Conservation (phyloP, 345 rosid species). For the Tarenaya hassleriana region DNA sequence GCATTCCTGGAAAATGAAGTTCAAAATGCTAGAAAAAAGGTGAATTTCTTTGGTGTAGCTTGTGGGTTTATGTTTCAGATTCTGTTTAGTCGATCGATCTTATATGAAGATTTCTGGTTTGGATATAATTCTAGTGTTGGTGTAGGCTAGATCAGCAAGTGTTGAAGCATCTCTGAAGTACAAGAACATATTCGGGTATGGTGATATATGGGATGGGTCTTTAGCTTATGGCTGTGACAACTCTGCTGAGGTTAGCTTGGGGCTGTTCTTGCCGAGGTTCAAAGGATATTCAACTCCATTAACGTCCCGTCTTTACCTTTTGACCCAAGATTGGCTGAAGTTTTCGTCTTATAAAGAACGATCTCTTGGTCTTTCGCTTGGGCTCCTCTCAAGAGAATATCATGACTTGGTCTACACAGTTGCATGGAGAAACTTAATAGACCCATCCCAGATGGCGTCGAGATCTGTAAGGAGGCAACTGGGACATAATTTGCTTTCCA, state of each 20-base stretch:
- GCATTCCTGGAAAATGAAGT: neutral
- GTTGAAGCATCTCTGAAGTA: conserved; percentile 74
- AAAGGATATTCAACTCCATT: conserved; percentile 50
- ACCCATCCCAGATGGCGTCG: conserved; percentile 71
- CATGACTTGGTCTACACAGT: conserved; percentile 71
- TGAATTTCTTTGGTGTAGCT: too few relatives aligned
- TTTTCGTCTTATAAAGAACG: conserved; percentile 78
- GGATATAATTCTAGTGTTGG: conserved; percentile 19
- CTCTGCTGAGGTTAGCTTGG: conserved; percentile 74
- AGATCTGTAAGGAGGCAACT: conserved; percentile 72
- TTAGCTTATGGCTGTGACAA: conserved; percentile 74
- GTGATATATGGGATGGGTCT: conserved; percentile 90
- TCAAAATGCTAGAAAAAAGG: too few relatives aligned
- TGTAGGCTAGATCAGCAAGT: conserved; percentile 77
- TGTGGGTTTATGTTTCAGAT: too few relatives aligned
- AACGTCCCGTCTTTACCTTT: conserved; percentile 60
- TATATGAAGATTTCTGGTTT: neutral
- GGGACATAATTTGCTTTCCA: conserved; percentile 74
- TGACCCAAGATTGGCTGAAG: conserved; percentile 80
- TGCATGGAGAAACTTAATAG: conserved; percentile 70
- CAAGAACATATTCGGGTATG: conserved; percentile 81
- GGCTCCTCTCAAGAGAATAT: conserved; percentile 54
- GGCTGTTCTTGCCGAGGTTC: conserved; percentile 71
- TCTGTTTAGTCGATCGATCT: neutral
- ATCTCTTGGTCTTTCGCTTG: conserved; percentile 80